Percentiles rank a stretch among this genome's conserved stretches.
These are phyloP conservation scores for Boletellus ananiceps DNA, from an alignment of 768 basidiomycete genomes.

Conservation along the genomic window DNA sequence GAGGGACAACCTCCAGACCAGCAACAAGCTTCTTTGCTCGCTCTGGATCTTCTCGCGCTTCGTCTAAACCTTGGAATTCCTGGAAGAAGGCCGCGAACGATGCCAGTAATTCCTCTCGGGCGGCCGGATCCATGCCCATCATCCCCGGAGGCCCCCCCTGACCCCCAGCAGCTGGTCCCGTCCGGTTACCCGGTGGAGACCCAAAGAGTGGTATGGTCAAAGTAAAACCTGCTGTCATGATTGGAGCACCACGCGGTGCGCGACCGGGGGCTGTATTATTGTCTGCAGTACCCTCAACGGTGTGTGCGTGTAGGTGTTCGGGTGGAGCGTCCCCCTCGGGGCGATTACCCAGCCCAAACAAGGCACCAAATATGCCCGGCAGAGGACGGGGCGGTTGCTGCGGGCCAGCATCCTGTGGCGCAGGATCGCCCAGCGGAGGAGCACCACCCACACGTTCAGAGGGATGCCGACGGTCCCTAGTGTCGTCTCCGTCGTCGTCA, in stretches of 20 bases:
- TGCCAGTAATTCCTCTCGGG: slow-evolving; percentile 22
- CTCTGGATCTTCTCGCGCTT: slow-evolving; percentile 57
- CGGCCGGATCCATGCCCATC: slow-evolving; percentile 16
- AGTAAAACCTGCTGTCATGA: slow-evolving; percentile 30
- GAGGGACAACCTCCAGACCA: slow-evolving; percentile 62
- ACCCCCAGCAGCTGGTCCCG: slow-evolving; percentile 1
- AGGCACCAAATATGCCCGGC: slow-evolving; percentile 21
- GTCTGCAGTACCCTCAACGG: slow-evolving; percentile 26
- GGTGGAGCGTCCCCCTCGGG: slow-evolving; percentile 16
- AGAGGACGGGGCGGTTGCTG: slow-evolving; percentile 18
- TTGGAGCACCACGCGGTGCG: slow-evolving; percentile 18
- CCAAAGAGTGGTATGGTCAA: slow-evolving; percentile 35
- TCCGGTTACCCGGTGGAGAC: slow-evolving; percentile 6
- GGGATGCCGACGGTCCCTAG: slow-evolving; percentile 60
- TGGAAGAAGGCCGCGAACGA: slow-evolving; percentile 28
- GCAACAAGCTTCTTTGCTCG: slow-evolving; percentile 59
- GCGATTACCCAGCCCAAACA: slow-evolving; percentile 21
- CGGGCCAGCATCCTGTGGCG: slow-evolving; percentile 21
- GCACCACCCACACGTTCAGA: slow-evolving; percentile 48
- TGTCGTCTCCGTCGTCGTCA: slow-evolving; percentile 58
- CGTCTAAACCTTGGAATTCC: slow-evolving; percentile 27
- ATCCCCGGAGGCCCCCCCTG: slow-evolving; percentile 8
- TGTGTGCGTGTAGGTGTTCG: slow-evolving; percentile 20
- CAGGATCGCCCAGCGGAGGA: slow-evolving; percentile 16
- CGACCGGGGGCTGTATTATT: slow-evolving; percentile 23